These are phyloP conservation scores for Lactarius indigo DNA, from an alignment of 768 basidiomycete species.

Conservation along the genomic window DNA sequence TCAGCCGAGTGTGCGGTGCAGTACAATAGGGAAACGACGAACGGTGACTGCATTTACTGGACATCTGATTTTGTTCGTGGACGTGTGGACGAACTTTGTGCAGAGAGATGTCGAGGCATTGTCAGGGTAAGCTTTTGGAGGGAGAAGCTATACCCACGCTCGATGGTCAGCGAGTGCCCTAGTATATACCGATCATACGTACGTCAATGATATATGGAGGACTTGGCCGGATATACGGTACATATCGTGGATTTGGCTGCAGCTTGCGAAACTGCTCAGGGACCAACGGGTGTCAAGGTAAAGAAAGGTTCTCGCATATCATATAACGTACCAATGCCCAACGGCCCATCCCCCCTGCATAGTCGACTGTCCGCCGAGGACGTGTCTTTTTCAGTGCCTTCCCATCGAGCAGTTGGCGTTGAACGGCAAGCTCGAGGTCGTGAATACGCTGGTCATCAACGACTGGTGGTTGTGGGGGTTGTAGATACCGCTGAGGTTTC, in stretches of 20 bases:
- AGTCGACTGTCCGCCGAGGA: constrained; percentile 93
- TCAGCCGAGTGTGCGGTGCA: constrained; percentile 2
- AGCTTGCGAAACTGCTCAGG: constrained; percentile 61
- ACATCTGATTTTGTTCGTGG: constrained; percentile 97
- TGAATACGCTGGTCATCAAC: constrained; percentile 73
- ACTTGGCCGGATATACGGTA: constrained; percentile 75
- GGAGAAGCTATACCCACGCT: constrained; percentile 63
- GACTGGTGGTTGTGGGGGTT: constrained; percentile 71
- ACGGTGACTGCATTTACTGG: constrained; percentile 95
- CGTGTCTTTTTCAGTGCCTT: constrained; percentile 87
- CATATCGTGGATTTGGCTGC: constrained; percentile 73
- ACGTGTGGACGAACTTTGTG: constrained; percentile 96
- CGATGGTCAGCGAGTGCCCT: constrained; percentile 14
- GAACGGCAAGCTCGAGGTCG: constrained; percentile 77
- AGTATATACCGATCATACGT: constrained; percentile 32
- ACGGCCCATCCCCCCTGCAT: constrained; percentile 81
- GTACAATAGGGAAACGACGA: constrained; percentile 33
- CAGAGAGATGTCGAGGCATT: constrained; percentile 93
- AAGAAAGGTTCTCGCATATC: background rate
- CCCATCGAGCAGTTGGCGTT: constrained; percentile 69
- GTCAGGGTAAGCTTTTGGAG: constrained; percentile 86
- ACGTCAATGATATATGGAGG: constrained; percentile 91
- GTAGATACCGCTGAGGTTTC: constrained; percentile 67
- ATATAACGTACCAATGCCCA: constrained; percentile 64
- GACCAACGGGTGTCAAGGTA: background rate